Evolutionary conservation across 495 filamentous ascomycete genomes (phyloP).

Genomic region (Penicillium flavigenum): DNA sequence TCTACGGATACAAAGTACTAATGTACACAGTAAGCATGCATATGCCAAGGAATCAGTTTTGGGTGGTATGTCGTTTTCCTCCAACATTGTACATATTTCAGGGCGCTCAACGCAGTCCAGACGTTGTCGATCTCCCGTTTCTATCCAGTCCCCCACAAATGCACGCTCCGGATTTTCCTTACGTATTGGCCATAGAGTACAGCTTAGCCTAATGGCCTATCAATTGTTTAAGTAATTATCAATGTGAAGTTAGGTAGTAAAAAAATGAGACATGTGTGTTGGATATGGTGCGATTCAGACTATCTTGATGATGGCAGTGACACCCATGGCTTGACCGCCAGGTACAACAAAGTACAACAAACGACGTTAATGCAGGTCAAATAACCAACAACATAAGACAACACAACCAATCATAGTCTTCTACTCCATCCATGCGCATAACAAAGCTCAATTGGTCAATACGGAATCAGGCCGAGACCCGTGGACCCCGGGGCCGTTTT

Average conservation of each 20-base stretch:
- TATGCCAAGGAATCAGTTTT: not conserved
- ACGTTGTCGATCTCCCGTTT: not conserved
- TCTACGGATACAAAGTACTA: not conserved
- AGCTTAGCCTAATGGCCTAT: not conserved
- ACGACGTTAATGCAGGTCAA: not conserved
- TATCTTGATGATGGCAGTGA: not conserved
- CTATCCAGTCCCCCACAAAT: not conserved
- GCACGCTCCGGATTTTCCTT: not conserved
- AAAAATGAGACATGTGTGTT: not conserved
- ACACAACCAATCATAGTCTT: not conserved
- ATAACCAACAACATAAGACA: not conserved
- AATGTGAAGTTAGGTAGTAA: too few species aligned
- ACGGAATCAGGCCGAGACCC: not conserved
- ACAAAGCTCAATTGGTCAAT: not conserved
- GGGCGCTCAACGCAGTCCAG: not conserved
- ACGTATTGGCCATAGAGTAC: not conserved
- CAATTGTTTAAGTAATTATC: not conserved
- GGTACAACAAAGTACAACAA: not conserved
- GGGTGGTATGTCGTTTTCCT: not conserved
- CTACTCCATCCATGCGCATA: not conserved
- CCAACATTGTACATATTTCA: not conserved
- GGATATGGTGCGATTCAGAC: too few species aligned
- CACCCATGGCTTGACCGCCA: not conserved
- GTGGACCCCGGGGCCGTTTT: too few species aligned
- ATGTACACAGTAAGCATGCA: not conserved